A percentile compares a stretch with the other conserved stretches of the same genome.
Evolutionary conservation across 129 eudicot genomes (phyloP).

Genomic region (Flaveria robusta): DNA sequence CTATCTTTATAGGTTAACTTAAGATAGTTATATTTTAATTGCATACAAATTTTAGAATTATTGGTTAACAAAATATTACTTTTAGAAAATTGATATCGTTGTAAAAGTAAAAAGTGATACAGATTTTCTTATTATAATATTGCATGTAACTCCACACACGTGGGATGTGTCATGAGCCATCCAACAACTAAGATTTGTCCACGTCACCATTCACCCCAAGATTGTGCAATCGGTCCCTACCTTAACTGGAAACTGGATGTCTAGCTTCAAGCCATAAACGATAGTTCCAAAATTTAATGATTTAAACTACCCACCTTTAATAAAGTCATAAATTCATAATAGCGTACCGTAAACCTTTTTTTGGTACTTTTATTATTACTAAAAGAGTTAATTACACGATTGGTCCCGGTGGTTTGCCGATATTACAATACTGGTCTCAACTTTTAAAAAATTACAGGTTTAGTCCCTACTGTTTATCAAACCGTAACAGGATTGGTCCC

Average conservation of each 20-base stretch:
- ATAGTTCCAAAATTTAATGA: background rate
- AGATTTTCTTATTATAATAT: background rate
- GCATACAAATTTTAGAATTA: background rate
- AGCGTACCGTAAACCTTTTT: no score
- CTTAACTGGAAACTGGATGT: background rate
- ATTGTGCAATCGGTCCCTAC: background rate
- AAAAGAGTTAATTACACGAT: no score
- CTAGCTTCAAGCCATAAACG: background rate
- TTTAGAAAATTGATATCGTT: background rate
- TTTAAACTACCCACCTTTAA: no score
- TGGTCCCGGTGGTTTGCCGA: no score
- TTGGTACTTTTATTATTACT: no score
- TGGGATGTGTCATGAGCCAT: background rate
- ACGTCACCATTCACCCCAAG: background rate
- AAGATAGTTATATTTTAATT: background rate
- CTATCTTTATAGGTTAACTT: background rate
- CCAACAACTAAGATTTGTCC: slow-evolving; percentile 11
- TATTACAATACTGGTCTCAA: no score
- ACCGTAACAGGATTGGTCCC: no score
- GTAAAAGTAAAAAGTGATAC: background rate
- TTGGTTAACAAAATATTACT: background rate
- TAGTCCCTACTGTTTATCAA: no score
- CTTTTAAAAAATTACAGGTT: no score
- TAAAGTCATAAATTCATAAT: no score
- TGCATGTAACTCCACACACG: background rate